Conservation (phyloP, 2,329 filamentous ascomycete species). For the Xylaria sp. region DNA sequence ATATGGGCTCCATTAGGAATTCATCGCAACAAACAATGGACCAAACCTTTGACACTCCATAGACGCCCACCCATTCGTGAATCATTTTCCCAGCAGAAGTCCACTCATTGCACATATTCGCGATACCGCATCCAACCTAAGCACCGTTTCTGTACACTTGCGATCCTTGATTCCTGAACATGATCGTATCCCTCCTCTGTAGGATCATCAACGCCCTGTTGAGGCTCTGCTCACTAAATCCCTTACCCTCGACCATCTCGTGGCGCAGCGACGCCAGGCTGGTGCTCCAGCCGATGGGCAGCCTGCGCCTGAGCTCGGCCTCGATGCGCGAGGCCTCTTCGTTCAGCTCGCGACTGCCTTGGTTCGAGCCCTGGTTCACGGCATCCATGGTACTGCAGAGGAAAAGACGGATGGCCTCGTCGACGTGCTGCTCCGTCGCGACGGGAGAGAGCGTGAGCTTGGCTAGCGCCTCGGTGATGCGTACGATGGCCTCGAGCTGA, state of each 20-base stretch:
- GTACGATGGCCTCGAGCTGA: conserved; percentile 95
- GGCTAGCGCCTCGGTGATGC: conserved; percentile 93
- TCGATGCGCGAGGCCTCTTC: conserved; percentile 88
- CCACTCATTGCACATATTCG: background rate
- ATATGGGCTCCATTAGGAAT: background rate
- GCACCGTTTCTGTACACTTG: conserved; percentile 75
- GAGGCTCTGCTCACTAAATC: conserved; percentile 85
- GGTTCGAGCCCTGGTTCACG: conserved; percentile 84
- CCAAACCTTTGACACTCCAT: conserved; percentile 28
- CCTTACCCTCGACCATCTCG: conserved; percentile 91
- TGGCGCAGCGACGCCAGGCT: conserved; percentile 83
- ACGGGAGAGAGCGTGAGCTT: conserved; percentile 87
- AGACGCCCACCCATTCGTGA: conserved; percentile 13
- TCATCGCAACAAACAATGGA: conserved; percentile 11
- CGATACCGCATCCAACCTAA: conserved; percentile 46
- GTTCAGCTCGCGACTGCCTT: conserved; percentile 85
- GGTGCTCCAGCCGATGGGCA: conserved; percentile 96
- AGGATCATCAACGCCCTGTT: conserved; percentile 85
- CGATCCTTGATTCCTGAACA: conserved; percentile 76
- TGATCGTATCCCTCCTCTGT: conserved; percentile 84
- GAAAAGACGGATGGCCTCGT: conserved; percentile 97
- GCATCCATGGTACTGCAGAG: conserved; percentile 97
- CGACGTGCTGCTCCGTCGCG: conserved; percentile 89
- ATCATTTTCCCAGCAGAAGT: background rate
- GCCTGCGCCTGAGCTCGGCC: conserved; percentile 80